Base-by-base conservation (phyloP, 129 eudicot genomes). In the Chrysanthemum lavandulifolium region DNA sequence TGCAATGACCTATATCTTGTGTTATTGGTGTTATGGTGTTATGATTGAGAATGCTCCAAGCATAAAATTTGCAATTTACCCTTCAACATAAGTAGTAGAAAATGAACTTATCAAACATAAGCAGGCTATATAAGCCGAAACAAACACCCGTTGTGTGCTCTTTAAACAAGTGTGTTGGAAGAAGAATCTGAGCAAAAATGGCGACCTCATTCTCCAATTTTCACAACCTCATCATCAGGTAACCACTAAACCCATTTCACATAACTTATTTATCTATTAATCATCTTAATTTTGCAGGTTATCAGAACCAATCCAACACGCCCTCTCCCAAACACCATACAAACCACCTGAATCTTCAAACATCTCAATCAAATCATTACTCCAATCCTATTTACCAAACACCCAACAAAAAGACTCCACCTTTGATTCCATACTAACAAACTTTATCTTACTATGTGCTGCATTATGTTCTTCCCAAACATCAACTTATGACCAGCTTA, bases 381-480 rank as follows among this genome's bases (percentile, higher is more conserved):
- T 94, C 73, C 79, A 74, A 55, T 84, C 94, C 51, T 96, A 88
- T 56, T 76, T 90, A 14, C 87, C 92, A 13, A 50, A 49, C 53
- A 33, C 65, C 31, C 10, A 77, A 0, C 73, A 52, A 67, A 12
- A 72, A 58, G 12, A 21, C 8, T n/a, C 56, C 55, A 67, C 72
- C 49, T 4, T 76, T 21, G 73, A 65, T 14, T 1, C 61, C 59
- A 13, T 68, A 70, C 48, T 86, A 51, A 70, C 76, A 19, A 89
- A 85, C 73, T 86, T 95, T 68, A 61, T 67, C 56, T 72, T 95
- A 63, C 85, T 88, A 27, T 88, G 96, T 68, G 96, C 96, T 16
- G 89, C 96, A 5, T 68, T 91, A 57, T 84, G 86, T 33, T 75
- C 97, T 56, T 82, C 96, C 12, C 77, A 73, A 49, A 57, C 68